A percentile compares a stretch with the other conserved stretches of the same genome.
Conservation (phyloP, 2,329 filamentous ascomycete species). For the Rhynchosporium secalis region DNA sequence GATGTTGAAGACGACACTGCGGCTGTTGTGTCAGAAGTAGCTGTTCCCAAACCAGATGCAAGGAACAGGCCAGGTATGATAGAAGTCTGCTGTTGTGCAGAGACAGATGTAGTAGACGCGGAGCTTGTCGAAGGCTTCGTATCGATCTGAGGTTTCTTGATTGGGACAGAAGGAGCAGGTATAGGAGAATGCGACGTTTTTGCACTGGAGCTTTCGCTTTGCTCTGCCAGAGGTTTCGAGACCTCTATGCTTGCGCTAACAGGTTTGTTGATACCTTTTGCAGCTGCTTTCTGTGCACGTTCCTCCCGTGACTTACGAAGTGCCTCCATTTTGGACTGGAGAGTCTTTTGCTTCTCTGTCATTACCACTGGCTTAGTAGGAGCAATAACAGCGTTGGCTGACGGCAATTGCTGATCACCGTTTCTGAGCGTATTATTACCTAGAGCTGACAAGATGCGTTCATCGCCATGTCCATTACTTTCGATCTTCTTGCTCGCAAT, state of each 20-base stretch:
- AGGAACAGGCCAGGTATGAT: slow-evolving; percentile 38
- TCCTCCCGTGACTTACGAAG: slow-evolving; percentile 60
- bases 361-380: slow-evolving; percentile 42
- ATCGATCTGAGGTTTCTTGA: slow-evolving; percentile 1
- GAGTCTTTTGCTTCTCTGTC: slow-evolving; percentile 69
- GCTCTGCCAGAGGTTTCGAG: slow-evolving; percentile 15
- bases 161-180: background rate
- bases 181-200: background rate
- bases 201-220: slow-evolving; percentile 2
- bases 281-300: slow-evolving; percentile 43
- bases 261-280: slow-evolving; percentile 33
- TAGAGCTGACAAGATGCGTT: background rate
- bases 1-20: slow-evolving; percentile 11
- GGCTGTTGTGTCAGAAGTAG: slow-evolving; percentile 14
- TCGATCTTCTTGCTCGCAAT: background rate
- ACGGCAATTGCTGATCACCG: background rate
- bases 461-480: background rate
- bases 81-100: slow-evolving; percentile 15
- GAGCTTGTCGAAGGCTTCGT: slow-evolving; percentile 9
- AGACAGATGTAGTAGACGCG: background rate
- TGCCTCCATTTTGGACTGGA: slow-evolving; percentile 77
- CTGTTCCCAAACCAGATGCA: slow-evolving; percentile 26
- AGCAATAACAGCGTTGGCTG: slow-evolving; percentile 4
- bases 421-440: slow-evolving; percentile 44
- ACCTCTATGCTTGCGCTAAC: background rate